Conservation (phyloP, 805 yeast species). For the Ogataea populi-albae region DNA sequence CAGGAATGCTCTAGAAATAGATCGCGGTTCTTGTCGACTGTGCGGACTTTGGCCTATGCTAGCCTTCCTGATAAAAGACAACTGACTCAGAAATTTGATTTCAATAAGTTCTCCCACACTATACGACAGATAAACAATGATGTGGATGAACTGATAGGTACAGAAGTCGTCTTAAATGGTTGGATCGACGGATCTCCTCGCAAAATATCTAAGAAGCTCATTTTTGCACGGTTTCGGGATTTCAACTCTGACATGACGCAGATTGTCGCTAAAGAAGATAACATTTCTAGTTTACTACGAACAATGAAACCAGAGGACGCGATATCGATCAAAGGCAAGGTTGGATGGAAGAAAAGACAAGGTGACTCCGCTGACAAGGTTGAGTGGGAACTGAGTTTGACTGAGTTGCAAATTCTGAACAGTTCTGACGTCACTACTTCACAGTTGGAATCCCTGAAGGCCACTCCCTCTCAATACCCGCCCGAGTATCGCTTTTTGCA, state of each 20-base stretch:
- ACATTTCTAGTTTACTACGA: conserved; percentile 38
- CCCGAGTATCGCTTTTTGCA: conserved; percentile 81
- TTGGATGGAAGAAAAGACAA: conserved; percentile 36
- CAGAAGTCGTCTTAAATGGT: conserved; percentile 61
- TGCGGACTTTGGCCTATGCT: too few relatives aligned
- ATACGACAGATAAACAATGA: conserved; percentile 18
- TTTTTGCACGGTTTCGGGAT: conserved; percentile 78
- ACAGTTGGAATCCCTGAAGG: conserved; percentile 60
- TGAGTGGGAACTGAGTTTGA: conserved; percentile 58
- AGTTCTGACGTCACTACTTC: conserved; percentile 58
- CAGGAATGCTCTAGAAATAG: too few relatives aligned
- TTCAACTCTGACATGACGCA: conserved; percentile 65
- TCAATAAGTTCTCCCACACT: conserved; percentile 28
- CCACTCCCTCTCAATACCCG: conserved; percentile 59
- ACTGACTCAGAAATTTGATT: conserved; percentile 28
- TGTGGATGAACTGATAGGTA: conserved; percentile 7
- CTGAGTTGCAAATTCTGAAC: conserved; percentile 55
- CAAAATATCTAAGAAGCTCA: conserved; percentile 57
- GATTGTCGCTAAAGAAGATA: conserved; percentile 42
- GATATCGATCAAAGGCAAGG: conserved; percentile 58
- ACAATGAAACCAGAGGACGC: conserved; percentile 70
- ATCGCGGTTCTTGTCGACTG: too few relatives aligned
- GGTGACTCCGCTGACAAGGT: conserved; percentile 19
- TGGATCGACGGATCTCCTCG: conserved; percentile 81
- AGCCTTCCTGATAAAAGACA: conserved; percentile 20